Base-by-base conservation (phyloP, 768 basidiomycete species). In the Podaxis rugospora region DNA sequence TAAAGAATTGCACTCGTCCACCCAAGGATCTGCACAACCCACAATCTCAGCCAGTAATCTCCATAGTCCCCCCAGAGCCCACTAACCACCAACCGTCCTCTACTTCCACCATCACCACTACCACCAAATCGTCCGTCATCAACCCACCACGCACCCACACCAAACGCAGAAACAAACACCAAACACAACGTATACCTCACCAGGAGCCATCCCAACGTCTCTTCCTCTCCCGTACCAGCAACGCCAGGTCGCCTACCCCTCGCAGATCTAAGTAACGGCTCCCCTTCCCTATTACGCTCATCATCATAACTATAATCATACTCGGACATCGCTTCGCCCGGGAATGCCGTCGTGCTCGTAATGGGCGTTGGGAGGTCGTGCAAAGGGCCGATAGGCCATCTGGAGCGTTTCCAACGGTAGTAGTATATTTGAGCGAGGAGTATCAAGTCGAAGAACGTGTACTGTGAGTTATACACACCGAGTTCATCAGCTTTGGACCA, bases 361-460 rank as follows among this genome's bases (percentile, higher is more conserved):
- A 61, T 60, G 65, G 53, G 64, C 59, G 28, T 61, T 61, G 56
- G 63, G 39, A 40, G 7, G 16, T 51, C 42, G 28, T 36, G 39
- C 13, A 55, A 25, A 5, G 36, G 44, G 9, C 59, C 52, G 36
- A 55, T 61, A 1, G 52, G 52, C 27, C 35, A 50, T 18, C 67
- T 65, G 55, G 62, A 62, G 65, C 78, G 71, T 64, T 78, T 84
- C 81, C 86, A 83, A 23, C 92, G 89, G 74, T 98, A 98, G 76
- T 92, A 95, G 73, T 92, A 95, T 57, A 96, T 87, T 76, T 98
- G 95, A 60, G 80, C 74, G 57, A 98, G 76, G 50, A 98, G 75
- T 64, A 81, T 83, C 50, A 85, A 59, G 74, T 98, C 96, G 77
- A 95, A 98, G 39, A 89, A 58, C 5, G 89, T 81, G 71, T 96